Percentiles rank a stretch among this genome's conserved stretches.
phyloP scores from a whole-genome alignment of 352 stramenopile species.

The Globisporangium ultimum region DNA sequence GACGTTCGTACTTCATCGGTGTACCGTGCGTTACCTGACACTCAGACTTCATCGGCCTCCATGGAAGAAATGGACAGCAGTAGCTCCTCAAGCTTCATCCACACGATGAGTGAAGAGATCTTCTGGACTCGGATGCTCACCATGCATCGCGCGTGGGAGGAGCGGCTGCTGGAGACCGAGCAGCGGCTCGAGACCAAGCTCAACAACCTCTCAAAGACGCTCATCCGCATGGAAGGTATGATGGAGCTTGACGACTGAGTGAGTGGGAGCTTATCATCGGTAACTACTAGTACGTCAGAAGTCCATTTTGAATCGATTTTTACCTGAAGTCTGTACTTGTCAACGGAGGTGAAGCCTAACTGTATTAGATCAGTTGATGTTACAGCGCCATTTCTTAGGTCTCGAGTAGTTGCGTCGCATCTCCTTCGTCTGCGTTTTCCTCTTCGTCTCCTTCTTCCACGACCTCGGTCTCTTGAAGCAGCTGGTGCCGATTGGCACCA shows the following conservation, averaged over 20 bases:
- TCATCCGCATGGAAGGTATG: conserved; percentile 55
- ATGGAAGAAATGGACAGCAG: neutral
- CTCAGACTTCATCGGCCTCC: too few relatives aligned
- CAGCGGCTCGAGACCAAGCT: conserved; percentile 66
- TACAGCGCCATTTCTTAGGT: too few relatives aligned
- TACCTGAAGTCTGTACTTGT: too few relatives aligned
- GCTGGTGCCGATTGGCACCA: conserved; percentile 1
- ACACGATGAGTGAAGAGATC: conserved; percentile 19
- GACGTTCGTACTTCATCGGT: too few relatives aligned
- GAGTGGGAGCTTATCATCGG: too few relatives aligned
- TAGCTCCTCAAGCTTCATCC: conserved; percentile 18
- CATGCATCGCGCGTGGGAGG: conserved; percentile 60
- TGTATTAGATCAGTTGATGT: too few relatives aligned
- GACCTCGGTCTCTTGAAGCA: conserved; percentile 10
- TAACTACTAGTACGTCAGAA: too few relatives aligned
- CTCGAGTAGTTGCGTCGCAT: too few relatives aligned
- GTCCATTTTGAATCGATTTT: too few relatives aligned
- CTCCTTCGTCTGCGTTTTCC: conserved; percentile 1
- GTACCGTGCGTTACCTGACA: too few relatives aligned
- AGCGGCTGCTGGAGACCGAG: conserved; percentile 56
- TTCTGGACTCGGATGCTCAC: conserved; percentile 45
- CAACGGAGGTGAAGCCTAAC: too few relatives aligned
- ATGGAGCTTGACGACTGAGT: conserved; percentile 48
- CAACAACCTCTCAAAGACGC: conserved; percentile 63
- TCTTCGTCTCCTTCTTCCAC: conserved; percentile 12